Conservation (phyloP, 1,284 basidiomycete species). For the Neonothopanus nambi region DNA sequence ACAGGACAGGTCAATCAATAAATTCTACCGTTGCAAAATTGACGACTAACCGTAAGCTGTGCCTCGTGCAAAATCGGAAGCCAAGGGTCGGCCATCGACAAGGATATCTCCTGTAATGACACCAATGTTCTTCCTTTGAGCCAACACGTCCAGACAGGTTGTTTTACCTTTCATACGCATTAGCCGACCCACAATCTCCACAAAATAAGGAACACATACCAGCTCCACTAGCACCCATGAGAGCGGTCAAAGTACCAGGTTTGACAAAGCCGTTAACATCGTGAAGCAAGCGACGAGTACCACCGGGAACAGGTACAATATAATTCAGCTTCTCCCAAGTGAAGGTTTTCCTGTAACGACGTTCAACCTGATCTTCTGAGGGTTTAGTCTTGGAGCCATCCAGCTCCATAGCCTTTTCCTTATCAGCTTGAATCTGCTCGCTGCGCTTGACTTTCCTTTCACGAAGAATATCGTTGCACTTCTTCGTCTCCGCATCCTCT, state of each 20-base stretch:
- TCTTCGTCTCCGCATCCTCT: conserved; percentile 68
- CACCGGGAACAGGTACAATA: conserved; percentile 71
- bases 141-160: conserved; percentile 85
- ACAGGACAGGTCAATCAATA: conserved; percentile 33
- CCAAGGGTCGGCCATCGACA: conserved; percentile 76
- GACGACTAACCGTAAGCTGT: conserved; percentile 67
- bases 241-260: conserved; percentile 79
- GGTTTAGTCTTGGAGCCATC: conserved; percentile 22
- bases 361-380: conserved; percentile 24
- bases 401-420: conserved; percentile 27
- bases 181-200: conserved; percentile 1
- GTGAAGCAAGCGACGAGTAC: conserved; percentile 72
- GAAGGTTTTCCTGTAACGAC: conserved; percentile 51
- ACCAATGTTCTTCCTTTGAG: conserved; percentile 87
- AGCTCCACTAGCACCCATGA: conserved; percentile 83
- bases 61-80: conserved; percentile 74
- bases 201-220: conserved; percentile 24
- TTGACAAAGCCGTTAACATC: conserved; percentile 89
- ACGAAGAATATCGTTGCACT: conserved; percentile 59
- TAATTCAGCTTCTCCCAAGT: conserved; percentile 77
- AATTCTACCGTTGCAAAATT: conserved; percentile 29
- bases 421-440: conserved; percentile 15
- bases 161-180: conserved; percentile 67
- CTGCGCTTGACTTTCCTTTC: conserved; percentile 45
- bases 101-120: conserved; percentile 80